A percentile compares a stretch with the other conserved stretches of the same genome.
Evolutionary conservation across 2,329 filamentous ascomycete genomes (phyloP).

Genomic region (Emydomyces testavorans): DNA sequence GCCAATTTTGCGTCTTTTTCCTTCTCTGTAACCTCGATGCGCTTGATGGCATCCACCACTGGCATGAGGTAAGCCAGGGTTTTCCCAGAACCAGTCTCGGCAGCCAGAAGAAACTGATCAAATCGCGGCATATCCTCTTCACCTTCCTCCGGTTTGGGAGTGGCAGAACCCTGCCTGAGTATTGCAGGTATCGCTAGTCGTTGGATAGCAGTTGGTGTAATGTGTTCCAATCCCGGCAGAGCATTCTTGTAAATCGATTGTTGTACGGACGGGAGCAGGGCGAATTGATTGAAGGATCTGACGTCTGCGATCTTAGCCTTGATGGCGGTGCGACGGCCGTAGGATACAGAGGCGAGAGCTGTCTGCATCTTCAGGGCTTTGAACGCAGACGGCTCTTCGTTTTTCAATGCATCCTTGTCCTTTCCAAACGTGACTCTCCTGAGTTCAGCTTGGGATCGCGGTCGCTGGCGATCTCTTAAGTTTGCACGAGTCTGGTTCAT

Average conservation of each 20-base stretch:
- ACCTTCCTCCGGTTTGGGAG: constrained; percentile 28
- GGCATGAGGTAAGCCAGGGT: constrained; percentile 87
- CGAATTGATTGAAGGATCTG: constrained; percentile 70
- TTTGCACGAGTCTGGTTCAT: constrained; percentile 45
- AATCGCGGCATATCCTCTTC: constrained; percentile 38
- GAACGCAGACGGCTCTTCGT: constrained; percentile 44
- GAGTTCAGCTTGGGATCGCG: constrained; percentile 32
- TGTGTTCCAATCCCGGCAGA: constrained; percentile 59
- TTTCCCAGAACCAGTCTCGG: constrained; percentile 95
- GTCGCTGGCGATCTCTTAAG: constrained; percentile 27
- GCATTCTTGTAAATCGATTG: constrained; percentile 61
- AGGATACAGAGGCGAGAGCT: constrained; percentile 62
- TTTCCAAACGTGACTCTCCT: constrained; percentile 34
- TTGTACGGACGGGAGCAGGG: constrained; percentile 59
- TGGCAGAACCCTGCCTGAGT: constrained; percentile 34
- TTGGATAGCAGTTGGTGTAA: constrained; percentile 81
- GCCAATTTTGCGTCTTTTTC: constrained; percentile 45
- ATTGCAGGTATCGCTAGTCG: constrained; percentile 75
- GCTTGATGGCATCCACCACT: constrained; percentile 72
- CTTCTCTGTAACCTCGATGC: constrained; percentile 54
- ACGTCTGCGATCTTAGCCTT: constrained; percentile 54
- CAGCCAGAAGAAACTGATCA: constrained; percentile 69
- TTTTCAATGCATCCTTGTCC: constrained; percentile 28
- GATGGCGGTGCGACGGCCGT: constrained; percentile 51
- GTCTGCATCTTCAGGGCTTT: constrained; percentile 93